phyloP scores from a whole-genome alignment of 2,329 filamentous ascomycete genomes.

The Beauveria asiatica region DNA sequence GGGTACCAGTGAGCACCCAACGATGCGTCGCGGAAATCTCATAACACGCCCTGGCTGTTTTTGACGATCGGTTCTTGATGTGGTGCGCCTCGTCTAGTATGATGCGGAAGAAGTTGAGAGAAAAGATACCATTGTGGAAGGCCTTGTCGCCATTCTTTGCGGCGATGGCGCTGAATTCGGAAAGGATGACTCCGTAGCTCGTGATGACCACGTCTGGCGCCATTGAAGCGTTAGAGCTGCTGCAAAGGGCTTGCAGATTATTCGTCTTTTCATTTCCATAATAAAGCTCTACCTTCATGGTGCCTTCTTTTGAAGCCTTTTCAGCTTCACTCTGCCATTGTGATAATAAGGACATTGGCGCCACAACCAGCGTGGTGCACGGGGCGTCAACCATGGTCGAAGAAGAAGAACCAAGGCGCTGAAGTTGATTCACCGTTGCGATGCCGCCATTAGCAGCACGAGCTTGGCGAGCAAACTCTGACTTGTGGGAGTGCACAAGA shows the following conservation, averaged over 20 bases:
- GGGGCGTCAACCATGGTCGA: slow-evolving; percentile 59
- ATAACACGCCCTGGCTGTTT: slow-evolving; percentile 92
- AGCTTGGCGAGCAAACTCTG: slow-evolving; percentile 38
- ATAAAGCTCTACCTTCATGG: slow-evolving; percentile 78
- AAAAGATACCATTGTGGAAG: slow-evolving; percentile 70
- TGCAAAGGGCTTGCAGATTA: slow-evolving; percentile 74
- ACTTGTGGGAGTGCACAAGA: slow-evolving; percentile 76
- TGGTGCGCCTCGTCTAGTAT: slow-evolving; percentile 93
- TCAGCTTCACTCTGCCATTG: slow-evolving; percentile 96
- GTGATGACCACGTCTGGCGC: slow-evolving; percentile 91
- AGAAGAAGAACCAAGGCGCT: slow-evolving; percentile 50
- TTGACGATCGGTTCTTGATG: slow-evolving; percentile 84
- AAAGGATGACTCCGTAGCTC: slow-evolving; percentile 85
- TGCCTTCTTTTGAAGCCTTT: slow-evolving; percentile 78
- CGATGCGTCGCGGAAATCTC: slow-evolving; percentile 77
- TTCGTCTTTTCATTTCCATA: slow-evolving; percentile 79
- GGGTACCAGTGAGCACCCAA: slow-evolving; percentile 91
- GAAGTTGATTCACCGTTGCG: slow-evolving; percentile 50
- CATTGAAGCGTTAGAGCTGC: slow-evolving; percentile 59
- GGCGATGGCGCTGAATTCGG: slow-evolving; percentile 68
- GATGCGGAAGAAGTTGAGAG: slow-evolving; percentile 85
- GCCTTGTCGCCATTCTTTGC: slow-evolving; percentile 57
- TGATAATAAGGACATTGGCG: slow-evolving; percentile 89
- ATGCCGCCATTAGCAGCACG: slow-evolving; percentile 22
- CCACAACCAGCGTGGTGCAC: slow-evolving; percentile 88